Base-by-base conservation (phyloP, 2,329 filamentous ascomycete genomes). In the Calonectria hawksworthii region DNA sequence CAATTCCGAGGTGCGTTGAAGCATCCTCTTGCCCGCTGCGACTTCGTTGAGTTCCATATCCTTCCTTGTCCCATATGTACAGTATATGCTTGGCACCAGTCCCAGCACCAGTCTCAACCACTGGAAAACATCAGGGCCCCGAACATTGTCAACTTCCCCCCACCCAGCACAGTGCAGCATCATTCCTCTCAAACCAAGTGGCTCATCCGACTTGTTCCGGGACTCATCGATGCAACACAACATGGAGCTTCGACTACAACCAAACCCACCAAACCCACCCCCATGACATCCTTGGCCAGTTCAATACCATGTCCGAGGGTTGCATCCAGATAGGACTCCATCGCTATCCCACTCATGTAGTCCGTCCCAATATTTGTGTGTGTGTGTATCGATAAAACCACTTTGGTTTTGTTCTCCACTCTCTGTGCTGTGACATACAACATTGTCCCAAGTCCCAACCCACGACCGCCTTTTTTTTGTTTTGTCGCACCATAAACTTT, bases 21-120 rank as follows among this genome's bases (percentile, higher is more conserved):
- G 75, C 78, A 68, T 74, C 75, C 74, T 75, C 73, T 72, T 28
- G 68, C 72, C 63, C 68, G 70, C 74, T 36, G 32, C 75, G 61
- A 70, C 34, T 65, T 74, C 72, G 72, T 74, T 70, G 72, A 70
- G 72, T 67, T 66, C 59, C 71, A 47, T 65, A 59, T 70, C 66
- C 56, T n/a, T 38, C 38, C 44, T 54, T 28, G 30, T 26, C 23
- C n/a, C 68, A 64, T 54, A 67, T 67, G 67, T 74, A 74, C 72
- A 74, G 59, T 74, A 51, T 65, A 32, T 50, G 56, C 23, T 38
- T 65, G 36, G 50, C 73, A 65, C 68, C 68, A 71, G 67, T 64
- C 54, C 59, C 76, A 74, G 54, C 75, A 71, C 72, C 76, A 77
- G 47, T 75, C 78, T 61, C 78, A 80, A 77, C 76, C 65, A 56